These are phyloP conservation scores for Kentomonas sorsogonicus DNA, from an alignment of 208 protist species.

Conservation along the genomic window DNA sequence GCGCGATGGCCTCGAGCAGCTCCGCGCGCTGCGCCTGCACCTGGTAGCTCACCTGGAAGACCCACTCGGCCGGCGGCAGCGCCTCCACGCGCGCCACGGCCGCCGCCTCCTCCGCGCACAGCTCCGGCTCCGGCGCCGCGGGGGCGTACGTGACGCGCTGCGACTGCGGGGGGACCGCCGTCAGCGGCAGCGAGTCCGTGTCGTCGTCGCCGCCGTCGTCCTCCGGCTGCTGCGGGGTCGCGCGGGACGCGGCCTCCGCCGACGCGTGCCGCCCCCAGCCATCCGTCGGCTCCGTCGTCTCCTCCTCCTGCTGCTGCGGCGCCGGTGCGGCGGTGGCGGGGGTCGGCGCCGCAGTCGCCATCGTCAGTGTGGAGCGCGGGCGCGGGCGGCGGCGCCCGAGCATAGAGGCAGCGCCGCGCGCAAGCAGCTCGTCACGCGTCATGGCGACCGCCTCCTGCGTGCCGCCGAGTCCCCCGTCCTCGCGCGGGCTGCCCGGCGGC, in stretches of 20 bases:
- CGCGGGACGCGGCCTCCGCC: background rate
- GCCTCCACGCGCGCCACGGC: no score
- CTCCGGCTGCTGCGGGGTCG: background rate
- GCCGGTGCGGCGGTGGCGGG: background rate
- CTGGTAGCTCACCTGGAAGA: constrained; percentile 71
- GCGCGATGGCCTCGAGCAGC: constrained; percentile 30
- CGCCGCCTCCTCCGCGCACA: no score
- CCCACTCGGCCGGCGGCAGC: constrained; percentile 18
- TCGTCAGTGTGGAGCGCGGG: constrained; percentile 1
- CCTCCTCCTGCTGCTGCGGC: no score
- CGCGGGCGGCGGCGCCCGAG: constrained; percentile 4
- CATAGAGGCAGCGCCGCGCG: background rate
- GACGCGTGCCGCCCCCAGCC: background rate
- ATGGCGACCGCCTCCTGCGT: background rate
- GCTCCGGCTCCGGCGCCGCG: no score
- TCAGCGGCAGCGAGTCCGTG: background rate
- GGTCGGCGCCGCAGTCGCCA: background rate
- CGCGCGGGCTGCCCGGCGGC: background rate
- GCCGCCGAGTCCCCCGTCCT: background rate
- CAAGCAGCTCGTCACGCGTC: background rate
- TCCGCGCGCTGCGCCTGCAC: constrained; percentile 27
- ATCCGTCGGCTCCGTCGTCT: background rate
- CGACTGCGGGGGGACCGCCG: no score
- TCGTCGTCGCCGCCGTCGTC: background rate
- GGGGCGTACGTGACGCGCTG: no score